These are phyloP conservation scores for Neoboletus brunneissimus DNA, from an alignment of 768 basidiomycete species.

Conservation along the genomic window DNA sequence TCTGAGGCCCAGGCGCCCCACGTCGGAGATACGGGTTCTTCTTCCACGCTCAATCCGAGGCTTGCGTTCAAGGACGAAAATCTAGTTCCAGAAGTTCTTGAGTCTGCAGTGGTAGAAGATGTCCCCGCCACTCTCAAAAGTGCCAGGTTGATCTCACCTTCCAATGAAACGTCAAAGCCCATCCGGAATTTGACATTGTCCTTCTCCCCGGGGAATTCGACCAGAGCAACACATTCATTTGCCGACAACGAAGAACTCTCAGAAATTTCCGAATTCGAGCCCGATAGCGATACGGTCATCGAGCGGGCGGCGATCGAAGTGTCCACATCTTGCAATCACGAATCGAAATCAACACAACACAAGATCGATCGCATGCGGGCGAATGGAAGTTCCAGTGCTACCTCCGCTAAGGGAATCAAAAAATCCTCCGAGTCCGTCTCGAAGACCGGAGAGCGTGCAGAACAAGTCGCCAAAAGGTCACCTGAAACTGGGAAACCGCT, in stretches of 20 bases:
- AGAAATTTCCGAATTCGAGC: conserved; percentile 34
- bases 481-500: background rate
- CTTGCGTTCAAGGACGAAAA: background rate
- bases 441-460: background rate
- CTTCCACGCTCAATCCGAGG: background rate
- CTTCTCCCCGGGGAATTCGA: background rate
- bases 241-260: conserved; percentile 28
- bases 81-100: background rate
- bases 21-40: background rate
- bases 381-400: conserved; percentile 11
- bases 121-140: background rate
- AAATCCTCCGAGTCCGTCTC: background rate
- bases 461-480: background rate
- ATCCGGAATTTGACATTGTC: background rate
- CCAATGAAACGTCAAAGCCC: background rate
- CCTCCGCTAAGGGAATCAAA: background rate
- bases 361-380: conserved; percentile 1
- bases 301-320: background rate
- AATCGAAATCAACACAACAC: background rate
- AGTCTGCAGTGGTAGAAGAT: background rate
- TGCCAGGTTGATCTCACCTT: background rate
- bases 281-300: background rate
- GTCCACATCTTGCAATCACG: background rate
- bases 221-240: conserved; percentile 2
- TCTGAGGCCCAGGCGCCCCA: background rate